Conservation (phyloP, 345 rosid genomes). For the Sapria himalayana region DNA sequence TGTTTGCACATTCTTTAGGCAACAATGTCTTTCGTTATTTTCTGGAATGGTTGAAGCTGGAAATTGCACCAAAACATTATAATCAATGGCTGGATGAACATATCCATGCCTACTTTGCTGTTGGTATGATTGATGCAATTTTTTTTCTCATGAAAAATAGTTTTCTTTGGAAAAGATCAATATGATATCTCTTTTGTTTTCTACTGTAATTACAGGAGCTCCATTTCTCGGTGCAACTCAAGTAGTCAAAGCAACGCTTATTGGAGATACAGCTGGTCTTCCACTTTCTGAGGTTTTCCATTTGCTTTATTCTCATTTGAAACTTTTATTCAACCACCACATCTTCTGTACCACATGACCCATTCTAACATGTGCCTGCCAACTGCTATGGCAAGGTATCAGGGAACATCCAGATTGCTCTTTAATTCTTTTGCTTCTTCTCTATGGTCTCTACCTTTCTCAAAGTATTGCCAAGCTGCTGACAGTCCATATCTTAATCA, state of each 20-base stretch:
- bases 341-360: background rate
- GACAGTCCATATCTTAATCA: conserved; percentile 56
- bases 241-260: conserved; percentile 53
- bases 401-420: conserved; percentile 93
- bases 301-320: conserved; percentile 9
- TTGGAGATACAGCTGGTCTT: conserved; percentile 80
- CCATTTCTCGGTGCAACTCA: conserved; percentile 91
- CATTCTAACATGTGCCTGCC: conserved; percentile 18
- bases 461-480: conserved; percentile 58
- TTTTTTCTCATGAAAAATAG: conserved; percentile 1
- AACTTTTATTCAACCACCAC: conserved; percentile 1
- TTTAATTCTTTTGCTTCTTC: conserved; percentile 80
- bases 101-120: conserved; percentile 85
- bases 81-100: conserved; percentile 78
- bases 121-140: conserved; percentile 32
- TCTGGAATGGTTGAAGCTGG: conserved; percentile 93
- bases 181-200: conserved; percentile 7
- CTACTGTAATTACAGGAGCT: conserved; percentile 33
- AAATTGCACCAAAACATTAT: conserved; percentile 92
- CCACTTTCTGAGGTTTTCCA: conserved; percentile 81
- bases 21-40: conserved; percentile 89
- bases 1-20: conserved; percentile 96
- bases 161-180: conserved; percentile 4
- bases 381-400: conserved; percentile 43
- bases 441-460: conserved; percentile 78